Conservation (phyloP, 2,329 filamentous ascomycete genomes). For the Fusarium sp. region DNA sequence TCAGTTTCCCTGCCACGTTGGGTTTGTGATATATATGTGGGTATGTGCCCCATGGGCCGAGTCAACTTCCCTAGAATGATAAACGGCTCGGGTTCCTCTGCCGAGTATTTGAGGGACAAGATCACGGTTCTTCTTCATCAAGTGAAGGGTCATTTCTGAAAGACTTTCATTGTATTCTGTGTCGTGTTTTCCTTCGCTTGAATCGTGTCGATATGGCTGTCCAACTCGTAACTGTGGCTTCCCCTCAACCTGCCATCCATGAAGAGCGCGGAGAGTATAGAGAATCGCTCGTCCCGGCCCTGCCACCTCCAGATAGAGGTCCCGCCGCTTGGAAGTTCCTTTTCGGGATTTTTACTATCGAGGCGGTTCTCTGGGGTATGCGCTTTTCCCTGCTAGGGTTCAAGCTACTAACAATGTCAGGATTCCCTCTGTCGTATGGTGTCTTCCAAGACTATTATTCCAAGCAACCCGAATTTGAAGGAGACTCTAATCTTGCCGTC, state of each 20-base stretch:
- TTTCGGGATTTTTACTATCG: constrained; percentile 37
- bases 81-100: not conserved
- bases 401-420: not conserved
- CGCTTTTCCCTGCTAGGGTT: no score
- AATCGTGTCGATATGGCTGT: not conserved
- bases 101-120: not conserved
- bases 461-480: constrained; percentile 24
- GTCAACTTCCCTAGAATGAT: not conserved
- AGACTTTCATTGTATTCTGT: not conserved
- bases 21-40: not conserved
- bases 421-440: constrained; percentile 31
- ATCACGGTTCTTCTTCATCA: not conserved
- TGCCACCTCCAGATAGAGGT: constrained; percentile 35
- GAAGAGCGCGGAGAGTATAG: not conserved
- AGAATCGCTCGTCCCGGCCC: not conserved
- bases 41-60: not conserved
- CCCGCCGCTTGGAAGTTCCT: constrained; percentile 39
- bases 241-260: not conserved
- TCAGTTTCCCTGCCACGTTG: fast-evolving
- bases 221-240: not conserved
- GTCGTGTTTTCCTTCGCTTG: not conserved
- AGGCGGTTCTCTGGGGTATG: constrained; percentile 43
- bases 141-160: not conserved
- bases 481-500: constrained; percentile 16
- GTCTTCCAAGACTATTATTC: constrained; percentile 36